A percentile compares a stretch with the other conserved stretches of the same genome.
Conservation (phyloP, 495 filamentous ascomycete species). For the Opeltia flavorubescens region DNA sequence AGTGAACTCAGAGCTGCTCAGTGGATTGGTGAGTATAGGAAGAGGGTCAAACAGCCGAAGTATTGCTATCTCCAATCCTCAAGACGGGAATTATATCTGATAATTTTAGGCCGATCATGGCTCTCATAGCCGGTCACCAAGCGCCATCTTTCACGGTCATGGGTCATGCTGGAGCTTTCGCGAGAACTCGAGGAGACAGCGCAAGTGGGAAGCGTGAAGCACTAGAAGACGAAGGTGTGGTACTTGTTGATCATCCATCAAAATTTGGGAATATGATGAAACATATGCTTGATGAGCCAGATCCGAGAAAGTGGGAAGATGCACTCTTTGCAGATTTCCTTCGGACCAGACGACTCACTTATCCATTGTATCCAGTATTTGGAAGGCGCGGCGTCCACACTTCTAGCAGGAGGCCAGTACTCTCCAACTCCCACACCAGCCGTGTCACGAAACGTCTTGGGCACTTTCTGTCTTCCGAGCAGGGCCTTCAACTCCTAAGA, state of each 20-base stretch:
- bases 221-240: conserved; percentile 55
- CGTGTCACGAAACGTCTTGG: too few relatives aligned
- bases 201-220: conserved; percentile 54
- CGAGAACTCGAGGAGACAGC: conserved; percentile 18
- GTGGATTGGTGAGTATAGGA: conserved; percentile 58
- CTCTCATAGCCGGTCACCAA: conserved; percentile 55
- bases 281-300: conserved; percentile 29
- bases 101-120: conserved; percentile 60
- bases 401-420: too few relatives aligned
- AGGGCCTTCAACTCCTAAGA: too few relatives aligned
- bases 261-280: conserved; percentile 66
- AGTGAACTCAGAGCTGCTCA: conserved; percentile 72
- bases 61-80: conserved; percentile 16
- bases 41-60: conserved; percentile 49
- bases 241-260: conserved; percentile 68
- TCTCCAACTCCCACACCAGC: too few relatives aligned
- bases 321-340: too few relatives aligned
- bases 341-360: too few relatives aligned
- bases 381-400: too few relatives aligned
- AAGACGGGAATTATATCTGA: conserved; percentile 6
- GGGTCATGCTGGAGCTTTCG: conserved; percentile 81
- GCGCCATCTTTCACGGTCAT: conserved; percentile 59
- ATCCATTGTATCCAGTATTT: too few relatives aligned
- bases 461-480: too few relatives aligned
- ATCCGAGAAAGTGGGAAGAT: too few relatives aligned